Evolutionary conservation across 179 eudicot species (phyloP).

Genomic region (Carnegiea gigantea): DNA sequence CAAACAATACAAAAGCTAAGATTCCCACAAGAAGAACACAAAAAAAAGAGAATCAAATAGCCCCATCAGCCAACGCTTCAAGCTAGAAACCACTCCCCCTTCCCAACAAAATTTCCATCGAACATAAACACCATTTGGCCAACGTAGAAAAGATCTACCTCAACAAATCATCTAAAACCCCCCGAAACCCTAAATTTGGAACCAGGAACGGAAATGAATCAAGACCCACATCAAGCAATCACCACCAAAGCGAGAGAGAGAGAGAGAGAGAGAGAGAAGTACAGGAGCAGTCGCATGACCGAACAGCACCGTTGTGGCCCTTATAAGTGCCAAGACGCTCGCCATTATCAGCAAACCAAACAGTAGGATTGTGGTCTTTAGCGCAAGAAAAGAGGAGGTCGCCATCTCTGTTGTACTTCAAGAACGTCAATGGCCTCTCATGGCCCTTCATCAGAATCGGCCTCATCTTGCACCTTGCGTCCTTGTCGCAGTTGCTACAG

Average conservation of each 20-base stretch:
- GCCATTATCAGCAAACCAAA: constrained; percentile 90
- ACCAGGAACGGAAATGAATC: background rate
- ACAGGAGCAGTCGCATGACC: constrained; percentile 82
- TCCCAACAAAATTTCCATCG: background rate
- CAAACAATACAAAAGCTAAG: background rate
- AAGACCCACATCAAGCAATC: background rate
- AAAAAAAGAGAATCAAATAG: background rate
- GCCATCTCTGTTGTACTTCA: constrained; percentile 80
- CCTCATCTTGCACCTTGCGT: constrained; percentile 47
- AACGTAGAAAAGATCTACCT: background rate
- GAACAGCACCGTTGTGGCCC: constrained; percentile 94
- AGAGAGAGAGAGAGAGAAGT: too few species aligned
- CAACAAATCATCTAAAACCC: background rate
- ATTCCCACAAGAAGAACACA: background rate
- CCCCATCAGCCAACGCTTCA: background rate
- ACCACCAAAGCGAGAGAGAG: background rate
- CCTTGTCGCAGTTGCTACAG: background rate
- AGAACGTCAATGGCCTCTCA: constrained; percentile 83
- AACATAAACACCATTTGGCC: background rate
- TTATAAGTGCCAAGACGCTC: constrained; percentile 84
- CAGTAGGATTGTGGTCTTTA: constrained; percentile 80
- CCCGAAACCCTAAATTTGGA: background rate
- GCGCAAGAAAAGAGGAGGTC: constrained; percentile 87
- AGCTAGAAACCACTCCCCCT: background rate
- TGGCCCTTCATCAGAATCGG: constrained; percentile 94